These are phyloP conservation scores for Taphrina communis DNA, from an alignment of 1,139 yeast species.

Conservation along the genomic window DNA sequence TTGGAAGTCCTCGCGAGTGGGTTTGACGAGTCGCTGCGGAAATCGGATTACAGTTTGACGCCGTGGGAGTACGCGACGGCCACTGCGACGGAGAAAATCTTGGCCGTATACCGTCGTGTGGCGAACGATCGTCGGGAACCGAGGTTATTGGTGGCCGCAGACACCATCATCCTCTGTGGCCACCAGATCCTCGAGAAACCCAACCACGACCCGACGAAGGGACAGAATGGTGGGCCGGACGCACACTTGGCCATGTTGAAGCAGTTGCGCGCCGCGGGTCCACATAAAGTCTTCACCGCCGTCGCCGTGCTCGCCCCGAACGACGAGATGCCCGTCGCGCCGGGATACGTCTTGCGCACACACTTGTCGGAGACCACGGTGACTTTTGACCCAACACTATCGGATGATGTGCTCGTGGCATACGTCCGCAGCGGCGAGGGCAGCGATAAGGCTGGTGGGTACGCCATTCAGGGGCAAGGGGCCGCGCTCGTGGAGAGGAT, in stretches of 20 bases:
- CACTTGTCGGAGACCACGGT: slow-evolving; percentile 59
- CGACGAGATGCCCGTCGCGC: slow-evolving; percentile 52
- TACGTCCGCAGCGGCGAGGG: slow-evolving; percentile 81
- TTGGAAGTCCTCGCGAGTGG: slow-evolving; percentile 60
- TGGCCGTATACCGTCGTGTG: slow-evolving; percentile 62
- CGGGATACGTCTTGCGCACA: slow-evolving; percentile 54
- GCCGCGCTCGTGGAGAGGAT: slow-evolving; percentile 63
- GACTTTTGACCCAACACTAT: slow-evolving; percentile 57
- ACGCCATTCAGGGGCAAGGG: slow-evolving; percentile 75
- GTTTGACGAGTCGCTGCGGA: slow-evolving; percentile 76
- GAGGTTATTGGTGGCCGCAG: slow-evolving; percentile 71
- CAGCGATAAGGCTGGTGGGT: slow-evolving; percentile 86
- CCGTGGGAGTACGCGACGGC: slow-evolving; percentile 66
- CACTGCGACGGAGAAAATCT: slow-evolving; percentile 71
- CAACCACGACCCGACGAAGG: slow-evolving; percentile 47
- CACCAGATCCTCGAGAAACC: slow-evolving; percentile 82
- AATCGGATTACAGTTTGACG: slow-evolving; percentile 49
- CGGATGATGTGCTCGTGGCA: slow-evolving; percentile 61
- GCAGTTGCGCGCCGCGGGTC: slow-evolving; percentile 55
- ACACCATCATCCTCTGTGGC: slow-evolving; percentile 73
- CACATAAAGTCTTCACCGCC: slow-evolving; percentile 69
- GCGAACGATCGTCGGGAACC: slow-evolving; percentile 52
- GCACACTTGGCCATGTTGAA: slow-evolving; percentile 61
- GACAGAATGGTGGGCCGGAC: slow-evolving; percentile 48
- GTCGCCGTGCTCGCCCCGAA: slow-evolving; percentile 61